A percentile compares a stretch with the other conserved stretches of the same genome.
phyloP scores from a whole-genome alignment of 169 alveolate genomes.

The Ichthyophthirius multifiliis region DNA sequence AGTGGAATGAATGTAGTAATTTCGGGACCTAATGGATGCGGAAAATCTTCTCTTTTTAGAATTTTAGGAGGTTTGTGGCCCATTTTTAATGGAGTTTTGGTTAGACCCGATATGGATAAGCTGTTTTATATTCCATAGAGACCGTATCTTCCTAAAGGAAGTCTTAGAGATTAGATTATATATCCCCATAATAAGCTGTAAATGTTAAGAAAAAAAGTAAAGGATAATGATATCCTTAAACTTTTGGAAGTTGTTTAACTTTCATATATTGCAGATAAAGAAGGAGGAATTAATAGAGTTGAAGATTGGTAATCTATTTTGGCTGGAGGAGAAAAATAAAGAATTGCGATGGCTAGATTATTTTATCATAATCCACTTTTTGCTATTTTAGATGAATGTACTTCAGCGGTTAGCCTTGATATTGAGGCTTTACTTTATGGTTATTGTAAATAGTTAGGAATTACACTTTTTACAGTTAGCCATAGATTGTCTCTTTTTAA shows the following conservation, averaged over 20 bases:
- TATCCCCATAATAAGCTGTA: slow-evolving; percentile 69
- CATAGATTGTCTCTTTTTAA: slow-evolving; percentile 78
- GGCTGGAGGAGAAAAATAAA: slow-evolving; percentile 89
- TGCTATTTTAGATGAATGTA: slow-evolving; percentile 83
- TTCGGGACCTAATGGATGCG: slow-evolving; percentile 90
- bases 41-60: slow-evolving; percentile 83
- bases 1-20: slow-evolving; percentile 79
- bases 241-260: slow-evolving; percentile 65
- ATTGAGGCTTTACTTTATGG: slow-evolving; percentile 75
- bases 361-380: slow-evolving; percentile 77
- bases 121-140: slow-evolving; percentile 85
- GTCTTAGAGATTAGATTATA: slow-evolving; percentile 80
- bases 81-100: slow-evolving; percentile 68
- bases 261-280: slow-evolving; percentile 53
- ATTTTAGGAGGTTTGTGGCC: slow-evolving; percentile 88
- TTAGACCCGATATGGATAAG: slow-evolving; percentile 65
- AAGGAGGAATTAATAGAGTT: slow-evolving; percentile 61
- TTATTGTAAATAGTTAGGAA: slow-evolving; percentile 59
- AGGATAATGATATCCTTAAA: slow-evolving; percentile 53
- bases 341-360: slow-evolving; percentile 88
- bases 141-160: slow-evolving; percentile 85
- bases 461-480: slow-evolving; percentile 80
- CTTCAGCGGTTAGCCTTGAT: slow-evolving; percentile 83
- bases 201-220: slow-evolving; percentile 45
- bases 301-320: slow-evolving; percentile 75